These are phyloP conservation scores for Microascus cirrosus DNA, from an alignment of 2,329 filamentous ascomycete species.

Conservation along the genomic window DNA sequence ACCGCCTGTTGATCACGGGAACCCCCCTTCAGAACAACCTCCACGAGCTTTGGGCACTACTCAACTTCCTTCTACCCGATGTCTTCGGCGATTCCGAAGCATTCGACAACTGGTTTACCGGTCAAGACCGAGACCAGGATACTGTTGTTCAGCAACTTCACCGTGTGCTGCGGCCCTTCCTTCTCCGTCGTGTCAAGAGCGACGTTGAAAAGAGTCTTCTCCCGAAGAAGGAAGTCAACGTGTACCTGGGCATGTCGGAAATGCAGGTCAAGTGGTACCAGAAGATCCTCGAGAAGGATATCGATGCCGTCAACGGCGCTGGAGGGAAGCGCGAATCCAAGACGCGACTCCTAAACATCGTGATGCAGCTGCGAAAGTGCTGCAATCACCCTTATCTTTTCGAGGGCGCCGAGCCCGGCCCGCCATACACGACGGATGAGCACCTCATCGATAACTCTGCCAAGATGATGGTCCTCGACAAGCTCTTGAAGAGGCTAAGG, in stretches of 20 bases:
- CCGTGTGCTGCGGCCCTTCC: slow-evolving; percentile 81
- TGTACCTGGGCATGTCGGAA: slow-evolving; percentile 96
- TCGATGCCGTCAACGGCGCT: slow-evolving; percentile 94
- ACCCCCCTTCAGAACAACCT: slow-evolving; percentile 97
- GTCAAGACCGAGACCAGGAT: slow-evolving; percentile 82
- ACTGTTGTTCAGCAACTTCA: slow-evolving; percentile 93
- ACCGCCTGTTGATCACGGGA: slow-evolving; percentile 88
- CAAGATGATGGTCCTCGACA: slow-evolving; percentile 96
- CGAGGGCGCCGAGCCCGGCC: slow-evolving; percentile 91
- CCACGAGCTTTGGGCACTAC: slow-evolving; percentile 91
- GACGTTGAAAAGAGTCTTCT: slow-evolving; percentile 97
- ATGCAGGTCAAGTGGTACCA: slow-evolving; percentile 99
- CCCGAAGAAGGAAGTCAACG: slow-evolving; percentile 93
- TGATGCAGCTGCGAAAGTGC: slow-evolving; percentile 98
- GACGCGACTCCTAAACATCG: slow-evolving; percentile 91
- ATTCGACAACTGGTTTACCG: slow-evolving; percentile 97
- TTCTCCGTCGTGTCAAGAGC: slow-evolving; percentile 90
- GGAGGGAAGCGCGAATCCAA: slow-evolving; percentile 96
- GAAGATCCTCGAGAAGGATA: slow-evolving; percentile 97
- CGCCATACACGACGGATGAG: slow-evolving; percentile 95
- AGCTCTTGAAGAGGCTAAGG: slow-evolving; percentile 72
- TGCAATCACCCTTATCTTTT: slow-evolving; percentile 98
- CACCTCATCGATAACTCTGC: slow-evolving; percentile 88
- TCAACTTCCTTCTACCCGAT: slow-evolving; percentile 96
- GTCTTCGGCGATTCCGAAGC: slow-evolving; percentile 95